These are phyloP conservation scores for Fusarium bulbicola DNA, from an alignment of 2,329 filamentous ascomycete species.

Conservation along the genomic window DNA sequence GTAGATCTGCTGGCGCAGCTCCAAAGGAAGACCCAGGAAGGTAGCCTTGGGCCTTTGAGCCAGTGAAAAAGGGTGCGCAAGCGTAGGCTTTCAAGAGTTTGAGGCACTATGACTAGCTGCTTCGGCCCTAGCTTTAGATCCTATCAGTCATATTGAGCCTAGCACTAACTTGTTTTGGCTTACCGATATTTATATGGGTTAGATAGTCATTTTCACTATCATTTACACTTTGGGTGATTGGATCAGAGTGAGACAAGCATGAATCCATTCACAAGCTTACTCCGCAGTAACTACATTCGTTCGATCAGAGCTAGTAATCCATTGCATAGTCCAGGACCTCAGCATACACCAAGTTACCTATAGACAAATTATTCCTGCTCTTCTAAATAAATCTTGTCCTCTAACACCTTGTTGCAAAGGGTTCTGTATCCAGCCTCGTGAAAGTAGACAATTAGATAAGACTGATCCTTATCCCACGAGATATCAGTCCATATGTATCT, in stretches of 20 bases:
- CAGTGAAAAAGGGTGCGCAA: background rate
- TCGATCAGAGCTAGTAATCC: background rate
- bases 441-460: background rate
- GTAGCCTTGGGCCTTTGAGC: fast-evolving
- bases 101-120: background rate
- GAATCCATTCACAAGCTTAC: background rate
- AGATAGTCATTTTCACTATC: background rate
- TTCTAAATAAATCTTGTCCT: background rate
- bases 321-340: too few relatives aligned
- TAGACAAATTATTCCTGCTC: background rate
- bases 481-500: background rate
- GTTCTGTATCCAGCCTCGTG: background rate
- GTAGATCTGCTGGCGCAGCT: background rate
- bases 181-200: fast-evolving
- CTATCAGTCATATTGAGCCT: background rate
- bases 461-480: background rate
- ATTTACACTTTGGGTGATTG: background rate
- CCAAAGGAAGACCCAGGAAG: background rate
- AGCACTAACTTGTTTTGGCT: too few relatives aligned
- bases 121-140: background rate
- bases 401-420: background rate
- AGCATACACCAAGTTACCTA: background rate
- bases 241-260: background rate
- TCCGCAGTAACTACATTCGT: background rate
- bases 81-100: too few relatives aligned